Evolutionary conservation across 2,329 filamentous ascomycete genomes (phyloP), one percentile per base, ranked within the genome.

Genomic region (Epichloe amarillans): DNA sequence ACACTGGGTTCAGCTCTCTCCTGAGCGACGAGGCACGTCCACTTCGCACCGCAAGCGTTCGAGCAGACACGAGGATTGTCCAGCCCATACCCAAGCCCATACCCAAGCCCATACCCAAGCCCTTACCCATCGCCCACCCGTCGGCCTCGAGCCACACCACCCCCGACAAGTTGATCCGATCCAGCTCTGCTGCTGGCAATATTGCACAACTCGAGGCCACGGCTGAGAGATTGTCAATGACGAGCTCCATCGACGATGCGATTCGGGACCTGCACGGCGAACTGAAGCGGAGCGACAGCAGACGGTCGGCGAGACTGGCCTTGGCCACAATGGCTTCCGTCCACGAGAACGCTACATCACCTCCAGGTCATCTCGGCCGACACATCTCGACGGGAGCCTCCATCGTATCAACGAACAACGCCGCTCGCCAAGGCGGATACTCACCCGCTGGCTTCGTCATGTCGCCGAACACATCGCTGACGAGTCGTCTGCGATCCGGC

Each of bases 231-330:
- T 72, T 90, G 64, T 86, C 83, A 58, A 77, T 79, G 70, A 83
- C 81, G 51, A 86, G 82, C 55, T 87, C 86, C 54, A 85, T 89
- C 61, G 84, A 85, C 59, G 80, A 86, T 69, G 84, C 86, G 58
- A 90, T 89, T 59, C 78, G 84, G 53, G 80, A 84, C 60, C 72
- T 88, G 56, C 82, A 87, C 65, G 72, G 80, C 54, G 82, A 86
- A 65, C 71, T 86, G 61, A 87, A 86, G 67, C 76, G 80, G 57
- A 79, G 73, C 61, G 84, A 86, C 61, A 86, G 81, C 61, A 74
- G 79, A 54, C 74, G 77, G 52, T 84, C 82, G 2, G 84, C 81
- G 8, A 70, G 82, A 47, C 71, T 79, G 43, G 79, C 76, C 19
- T 70, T 72, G 57, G 65, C 60, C 60, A 60, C 57, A 52, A 53